phyloP scores from a whole-genome alignment of 306 rosid species.

The Cicer yamashitae region DNA sequence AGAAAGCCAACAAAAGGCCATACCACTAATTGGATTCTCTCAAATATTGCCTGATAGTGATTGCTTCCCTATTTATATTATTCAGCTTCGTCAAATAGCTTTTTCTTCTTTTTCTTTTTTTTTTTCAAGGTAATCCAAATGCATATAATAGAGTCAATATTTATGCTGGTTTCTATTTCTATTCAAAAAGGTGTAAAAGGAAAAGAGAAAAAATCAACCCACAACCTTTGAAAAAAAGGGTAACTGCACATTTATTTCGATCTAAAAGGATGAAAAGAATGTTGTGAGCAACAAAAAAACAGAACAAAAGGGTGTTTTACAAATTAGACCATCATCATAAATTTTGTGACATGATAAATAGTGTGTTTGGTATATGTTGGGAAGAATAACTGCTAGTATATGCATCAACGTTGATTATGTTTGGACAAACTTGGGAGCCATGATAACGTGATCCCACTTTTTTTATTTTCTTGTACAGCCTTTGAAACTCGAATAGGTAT shows the following conservation, averaged over 20 bases:
- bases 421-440: conserved; percentile 21
- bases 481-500: conserved; percentile 32
- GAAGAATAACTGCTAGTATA: conserved; percentile 28
- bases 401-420: conserved; percentile 53
- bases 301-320: conserved; percentile 25
- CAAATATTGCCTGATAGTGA: conserved; percentile 64
- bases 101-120: not conserved
- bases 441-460: conserved; percentile 27
- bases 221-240: conserved; percentile 42
- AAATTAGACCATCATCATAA: conserved; percentile 11
- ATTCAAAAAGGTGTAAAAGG: conserved; percentile 9
- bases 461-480: conserved; percentile 6
- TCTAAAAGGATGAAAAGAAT: conserved; percentile 29
- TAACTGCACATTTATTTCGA: conserved; percentile 19
- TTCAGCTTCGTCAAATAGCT: not conserved
- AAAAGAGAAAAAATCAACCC: conserved; percentile 42
- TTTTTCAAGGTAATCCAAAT: conserved; percentile 37
- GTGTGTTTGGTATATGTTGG: conserved; percentile 45
- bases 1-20: conserved; percentile 54
- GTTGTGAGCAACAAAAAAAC: conserved; percentile 32
- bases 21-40: conserved; percentile 58
- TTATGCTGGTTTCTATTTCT: conserved; percentile 8
- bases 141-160: conserved; percentile 40
- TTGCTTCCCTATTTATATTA: conserved; percentile 38
- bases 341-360: conserved; percentile 28